Evolutionary conservation across 768 basidiomycete species (phyloP).

Genomic region (Russula brevipes): DNA sequence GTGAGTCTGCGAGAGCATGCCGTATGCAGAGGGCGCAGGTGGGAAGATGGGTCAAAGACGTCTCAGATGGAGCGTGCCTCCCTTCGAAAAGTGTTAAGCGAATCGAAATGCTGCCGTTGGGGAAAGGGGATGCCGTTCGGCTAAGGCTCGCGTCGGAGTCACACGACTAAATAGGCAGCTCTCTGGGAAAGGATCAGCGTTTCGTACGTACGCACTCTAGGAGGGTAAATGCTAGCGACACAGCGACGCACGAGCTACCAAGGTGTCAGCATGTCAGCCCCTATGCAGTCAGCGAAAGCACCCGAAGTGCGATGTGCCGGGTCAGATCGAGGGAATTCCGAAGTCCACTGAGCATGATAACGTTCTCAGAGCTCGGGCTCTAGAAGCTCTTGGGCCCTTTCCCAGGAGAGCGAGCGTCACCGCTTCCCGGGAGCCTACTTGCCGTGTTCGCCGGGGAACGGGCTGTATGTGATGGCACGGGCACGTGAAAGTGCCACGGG

Average conservation of each 20-base stretch:
- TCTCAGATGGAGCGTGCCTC: conserved; percentile 2
- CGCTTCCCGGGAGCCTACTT: conserved; percentile 3
- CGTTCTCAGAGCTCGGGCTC: not conserved
- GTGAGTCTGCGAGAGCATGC: conserved; percentile 13
- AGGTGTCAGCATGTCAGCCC: conserved; percentile 20
- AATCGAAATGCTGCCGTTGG: conserved; percentile 16
- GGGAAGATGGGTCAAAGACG: conserved; percentile 9
- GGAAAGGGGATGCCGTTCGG: conserved; percentile 17
- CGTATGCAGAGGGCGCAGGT: not conserved
- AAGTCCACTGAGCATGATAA: conserved; percentile 26
- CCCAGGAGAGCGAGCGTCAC: not conserved
- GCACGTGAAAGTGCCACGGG: not conserved
- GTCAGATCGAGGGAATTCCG: conserved; percentile 27
- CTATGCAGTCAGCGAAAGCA: conserved; percentile 25
- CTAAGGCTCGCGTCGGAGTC: conserved; percentile 18
- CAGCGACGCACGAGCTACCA: conserved; percentile 25
- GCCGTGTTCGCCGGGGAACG: conserved; percentile 20
- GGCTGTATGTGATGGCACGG: not conserved
- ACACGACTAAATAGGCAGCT: conserved; percentile 19
- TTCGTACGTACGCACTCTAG: conserved; percentile 16
- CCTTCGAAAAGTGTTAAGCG: conserved; percentile 17
- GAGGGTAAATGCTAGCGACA: conserved; percentile 28
- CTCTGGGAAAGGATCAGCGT: conserved; percentile 24
- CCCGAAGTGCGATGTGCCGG: conserved; percentile 25
- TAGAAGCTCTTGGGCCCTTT: not conserved